Base-by-base conservation (phyloP, 176 grass and related monocot genomes). In the Lolium rigidum region DNA sequence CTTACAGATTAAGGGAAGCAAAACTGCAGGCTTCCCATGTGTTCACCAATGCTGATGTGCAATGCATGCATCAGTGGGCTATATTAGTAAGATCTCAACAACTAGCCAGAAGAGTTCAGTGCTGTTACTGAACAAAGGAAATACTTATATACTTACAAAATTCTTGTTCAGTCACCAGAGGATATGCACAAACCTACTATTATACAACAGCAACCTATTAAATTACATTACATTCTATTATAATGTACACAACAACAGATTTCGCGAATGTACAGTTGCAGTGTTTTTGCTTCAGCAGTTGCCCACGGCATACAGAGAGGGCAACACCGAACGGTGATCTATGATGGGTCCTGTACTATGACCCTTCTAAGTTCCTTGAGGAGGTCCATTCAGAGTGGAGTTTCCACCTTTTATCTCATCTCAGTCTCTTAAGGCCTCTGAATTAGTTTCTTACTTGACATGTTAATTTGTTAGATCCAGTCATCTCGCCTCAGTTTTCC, bases 371-470 rank as follows among this genome's bases (percentile, higher is more conserved):
- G 7, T 16, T 68, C 72, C 50, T 41, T 80, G 35, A 41, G 35
- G 82, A 82, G 26, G 48, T 55, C 57, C 69, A 65, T 21, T 4
- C 56, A 20, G 15, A 66, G 76, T 28, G 31, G 47, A 69, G 20
- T 2, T 52, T 54, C 47, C 18, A 69, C 47, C 21, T n/a, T 26
- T 69, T 39, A 69, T 82, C 63, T 69, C 64, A 18, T 52, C 63
- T 54, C 25, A 5, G 20, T 25, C 25, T 77, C 75, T 18, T 17
- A 21, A 62, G 43, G 54, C 26, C 21, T 7, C 8, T 28, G 69
- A 59, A 75, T 87, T 87, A 91, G 76, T 17, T 70, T 80, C 21
- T 84, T 75, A 82, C 22, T 63, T 71, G 70, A 16, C 26, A 77
- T 70, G 63, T 51, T 52, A 70, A 76, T 8, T 47, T 46, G 61